Base-by-base conservation (phyloP, 2,329 filamentous ascomycete species). In the Colletotrichum tanaceti region DNA sequence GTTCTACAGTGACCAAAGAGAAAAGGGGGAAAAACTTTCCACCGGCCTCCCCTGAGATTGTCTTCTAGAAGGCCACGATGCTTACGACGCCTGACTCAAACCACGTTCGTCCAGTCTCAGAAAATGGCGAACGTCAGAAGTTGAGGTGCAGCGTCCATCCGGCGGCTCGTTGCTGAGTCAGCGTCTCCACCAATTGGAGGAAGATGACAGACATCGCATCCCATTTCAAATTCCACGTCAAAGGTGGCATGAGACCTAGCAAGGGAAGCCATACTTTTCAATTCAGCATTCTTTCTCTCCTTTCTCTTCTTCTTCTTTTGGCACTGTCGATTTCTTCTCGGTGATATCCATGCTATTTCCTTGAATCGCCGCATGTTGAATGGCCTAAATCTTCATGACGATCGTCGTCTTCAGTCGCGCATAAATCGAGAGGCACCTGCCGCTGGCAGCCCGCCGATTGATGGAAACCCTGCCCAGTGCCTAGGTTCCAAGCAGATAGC, bases 381-480 rank as follows among this genome's bases (percentile, higher is more conserved):
- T 65, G 50, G 47, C 44, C 10, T 14, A 39, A 22, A 38, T 20
- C n/a, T 53, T 44, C 64, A 68, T 68, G 65, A 68, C 39, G 67
- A 58, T 41, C 44, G 44, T 47, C 63, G 58, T 43, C 41, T 32
- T 28, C 43, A 68, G 24, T 61, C 41, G 58, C 65, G 50, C 65
- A 68, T 70, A 68, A 55, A 65, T 65, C 59, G 46, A 68, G 65
- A 68, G 65, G 65, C 65, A 68, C 57, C 65, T 68, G 65, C 65
- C 65, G 38, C 28, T 57, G 65, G 65, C 65, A 68, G 65, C 55
- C 62, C 49, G 43, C 62, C 60, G 55, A 43, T 55, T 57, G 61
- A 72, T 77, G 79, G 64, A 52, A 65, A 65, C 50, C 38, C 20
- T 53, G 62, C 58, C 54, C 28, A 39, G 50, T 55, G 35, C 55